Evolutionary conservation across 2,329 filamentous ascomycete genomes (phyloP).

Genomic region (Penicillium janthinellum): DNA sequence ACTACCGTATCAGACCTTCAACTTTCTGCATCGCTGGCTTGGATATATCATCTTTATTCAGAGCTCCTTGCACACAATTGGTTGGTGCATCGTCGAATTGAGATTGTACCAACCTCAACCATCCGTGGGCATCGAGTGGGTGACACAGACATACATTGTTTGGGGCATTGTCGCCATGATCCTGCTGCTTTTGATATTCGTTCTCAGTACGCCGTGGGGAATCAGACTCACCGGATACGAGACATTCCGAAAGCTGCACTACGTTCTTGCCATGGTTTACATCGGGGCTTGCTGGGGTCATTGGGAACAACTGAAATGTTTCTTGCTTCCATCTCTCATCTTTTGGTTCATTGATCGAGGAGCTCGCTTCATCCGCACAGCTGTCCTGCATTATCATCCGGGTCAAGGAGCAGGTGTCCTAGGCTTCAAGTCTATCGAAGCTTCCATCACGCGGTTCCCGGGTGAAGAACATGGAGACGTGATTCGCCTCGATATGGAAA

Average conservation of each 20-base stretch:
- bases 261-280: constrained; percentile 72
- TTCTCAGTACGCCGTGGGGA: constrained; percentile 60
- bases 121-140: constrained; percentile 56
- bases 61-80: constrained; percentile 68
- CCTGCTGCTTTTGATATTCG: constrained; percentile 62
- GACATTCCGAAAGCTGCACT: constrained; percentile 74
- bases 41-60: constrained; percentile 73
- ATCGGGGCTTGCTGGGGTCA: constrained; percentile 76
- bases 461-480: constrained; percentile 63
- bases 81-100: constrained; percentile 68
- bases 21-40: constrained; percentile 75
- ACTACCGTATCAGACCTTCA: constrained; percentile 74
- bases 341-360: constrained; percentile 67
- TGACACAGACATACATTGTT: constrained; percentile 68
- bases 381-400: constrained; percentile 55
- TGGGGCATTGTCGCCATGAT: constrained; percentile 72
- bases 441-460: constrained; percentile 56
- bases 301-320: constrained; percentile 69
- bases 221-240: constrained; percentile 73
- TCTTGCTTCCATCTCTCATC: constrained; percentile 66
- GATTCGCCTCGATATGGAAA: constrained; percentile 66
- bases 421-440: constrained; percentile 37
- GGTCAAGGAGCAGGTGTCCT: constrained; percentile 10
- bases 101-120: constrained; percentile 73
- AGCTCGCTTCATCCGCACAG: constrained; percentile 60